A percentile compares a stretch with the other conserved stretches of the same genome.
These are phyloP conservation scores for Irpex sp. DNA, from an alignment of 1,284 basidiomycete species.

Conservation along the genomic window DNA sequence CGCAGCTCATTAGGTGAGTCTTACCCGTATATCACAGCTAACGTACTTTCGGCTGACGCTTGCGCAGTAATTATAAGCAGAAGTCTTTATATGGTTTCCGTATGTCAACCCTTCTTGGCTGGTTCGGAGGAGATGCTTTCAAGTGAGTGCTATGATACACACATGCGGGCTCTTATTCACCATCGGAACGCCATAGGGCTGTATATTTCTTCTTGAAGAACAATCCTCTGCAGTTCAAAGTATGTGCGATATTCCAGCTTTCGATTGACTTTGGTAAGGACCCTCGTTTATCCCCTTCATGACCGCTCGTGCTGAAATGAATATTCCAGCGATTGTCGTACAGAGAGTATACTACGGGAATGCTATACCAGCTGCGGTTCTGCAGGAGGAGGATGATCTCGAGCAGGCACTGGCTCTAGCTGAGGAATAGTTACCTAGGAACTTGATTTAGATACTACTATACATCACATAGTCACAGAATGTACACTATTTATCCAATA, in stretches of 20 bases:
- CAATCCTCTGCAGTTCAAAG: slow-evolving; percentile 82
- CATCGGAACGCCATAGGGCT: slow-evolving; percentile 51
- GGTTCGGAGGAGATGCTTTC: slow-evolving; percentile 86
- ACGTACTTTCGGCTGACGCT: neutral
- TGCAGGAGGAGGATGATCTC: slow-evolving; percentile 71
- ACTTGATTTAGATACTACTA: neutral
- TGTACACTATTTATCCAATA: neutral
- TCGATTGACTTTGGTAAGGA: slow-evolving; percentile 77
- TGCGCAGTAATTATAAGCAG: slow-evolving; percentile 74
- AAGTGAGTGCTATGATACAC: slow-evolving; percentile 59
- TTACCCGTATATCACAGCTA: slow-evolving; percentile 16
- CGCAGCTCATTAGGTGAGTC: slow-evolving; percentile 77
- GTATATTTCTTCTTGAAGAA: slow-evolving; percentile 81
- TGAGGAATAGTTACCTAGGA: slow-evolving; percentile 53
- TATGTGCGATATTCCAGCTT: slow-evolving; percentile 85
- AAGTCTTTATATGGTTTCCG: slow-evolving; percentile 88
- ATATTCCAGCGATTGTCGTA: slow-evolving; percentile 66
- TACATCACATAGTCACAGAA: neutral
- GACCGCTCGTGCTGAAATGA: slow-evolving; percentile 18
- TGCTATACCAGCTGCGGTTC: slow-evolving; percentile 57
- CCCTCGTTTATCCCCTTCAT: slow-evolving; percentile 18
- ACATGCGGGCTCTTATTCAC: slow-evolving; percentile 7
- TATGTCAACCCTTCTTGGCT: slow-evolving; percentile 83
- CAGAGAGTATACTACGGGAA: slow-evolving; percentile 81
- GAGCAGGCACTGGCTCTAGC: slow-evolving; percentile 75